These are phyloP conservation scores for Marasmius fiardii DNA, from an alignment of 1,284 basidiomycete genomes.

Conservation along the genomic window DNA sequence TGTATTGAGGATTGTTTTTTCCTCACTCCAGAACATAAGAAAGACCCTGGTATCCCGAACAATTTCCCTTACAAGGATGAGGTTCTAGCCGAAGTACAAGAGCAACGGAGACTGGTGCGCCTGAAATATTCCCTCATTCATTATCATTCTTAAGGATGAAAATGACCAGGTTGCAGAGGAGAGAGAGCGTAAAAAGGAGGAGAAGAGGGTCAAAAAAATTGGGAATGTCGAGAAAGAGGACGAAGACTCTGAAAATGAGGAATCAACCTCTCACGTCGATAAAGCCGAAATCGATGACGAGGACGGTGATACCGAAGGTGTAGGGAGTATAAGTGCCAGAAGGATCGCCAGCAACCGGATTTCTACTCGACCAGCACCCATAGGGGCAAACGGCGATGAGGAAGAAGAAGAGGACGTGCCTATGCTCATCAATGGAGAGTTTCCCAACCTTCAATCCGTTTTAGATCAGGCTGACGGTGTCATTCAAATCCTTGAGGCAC, in stretches of 20 bases:
- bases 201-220: constrained; percentile 43
- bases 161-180: constrained; percentile 61
- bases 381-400: constrained; percentile 28
- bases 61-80: constrained; percentile 97
- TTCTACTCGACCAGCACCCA: constrained; percentile 23
- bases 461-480: constrained; percentile 84
- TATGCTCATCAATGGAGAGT: constrained; percentile 63
- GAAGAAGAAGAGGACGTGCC: constrained; percentile 52
- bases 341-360: constrained; percentile 30
- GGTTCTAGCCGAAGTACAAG: constrained; percentile 87
- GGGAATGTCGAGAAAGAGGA: constrained; percentile 23
- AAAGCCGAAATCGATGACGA: constrained; percentile 26
- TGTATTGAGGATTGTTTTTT: constrained; percentile 7
- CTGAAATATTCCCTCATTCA: background rate
- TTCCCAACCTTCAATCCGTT: constrained; percentile 68
- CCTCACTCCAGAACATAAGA: constrained; percentile 55
- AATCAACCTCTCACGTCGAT: constrained; percentile 29
- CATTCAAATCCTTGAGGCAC: constrained; percentile 81
- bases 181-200: constrained; percentile 61
- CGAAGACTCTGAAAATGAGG: constrained; percentile 24
- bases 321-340: constrained; percentile 41
- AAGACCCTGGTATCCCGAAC: constrained; percentile 96
- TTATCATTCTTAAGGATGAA: constrained; percentile 1
- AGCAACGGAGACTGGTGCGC: constrained; percentile 70
- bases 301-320: constrained; percentile 35